Base-by-base conservation (phyloP, 2,329 filamentous ascomycete species). In the Cadophora malorum region DNA sequence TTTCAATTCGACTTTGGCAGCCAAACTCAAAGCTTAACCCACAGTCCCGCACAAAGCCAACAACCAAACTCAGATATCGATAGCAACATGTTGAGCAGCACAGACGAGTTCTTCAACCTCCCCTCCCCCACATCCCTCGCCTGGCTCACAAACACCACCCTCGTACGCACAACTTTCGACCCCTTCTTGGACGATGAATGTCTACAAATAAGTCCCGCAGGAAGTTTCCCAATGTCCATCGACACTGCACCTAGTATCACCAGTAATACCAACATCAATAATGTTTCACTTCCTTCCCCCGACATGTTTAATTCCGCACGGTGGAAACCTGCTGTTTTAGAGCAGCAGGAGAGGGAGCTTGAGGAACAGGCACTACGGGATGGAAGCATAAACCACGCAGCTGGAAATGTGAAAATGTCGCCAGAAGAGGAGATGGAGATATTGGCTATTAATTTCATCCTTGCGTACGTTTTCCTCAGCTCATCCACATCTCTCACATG, bases 391-490 rank as follows among this genome's bases (percentile, higher is more conserved):
- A 16, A 23, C 12, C 16, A 19, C 1, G 3, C 33, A 2, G 35
- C 35, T 38, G 55, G 9, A 14, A n/a, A 19, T 5, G n/a, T 21
- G 16, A 25, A 16, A 7, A 19, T 49, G 4, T 35, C 41, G 12
- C 12, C 35, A 56, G 45, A 41, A 45, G 47, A 25, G 5, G 69
- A 72, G 50, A 21, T 71, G 33, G 66, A 69, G 21, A 70, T 70
- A 2, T 47, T 74, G n/a, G 75, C 74, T 23, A 71, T 76, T 21
- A 76, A 75, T 35, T 76, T 76, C 58, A 75, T 76, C 35, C 73
- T 76, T 16, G 74, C 75, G 74, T 75, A 64, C 56, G 73, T 71
- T 16, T 14, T 10, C 28, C 28, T 65, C 19, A 12, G 19, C 3
- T 19, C 14, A 1, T 45, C 41, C 1, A 16, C 2, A 16, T 19